A percentile compares a stretch with the other conserved stretches of the same genome.
These are phyloP conservation scores for Talinum fruticosum DNA, from an alignment of 148 eudicot species.

Conservation along the genomic window DNA sequence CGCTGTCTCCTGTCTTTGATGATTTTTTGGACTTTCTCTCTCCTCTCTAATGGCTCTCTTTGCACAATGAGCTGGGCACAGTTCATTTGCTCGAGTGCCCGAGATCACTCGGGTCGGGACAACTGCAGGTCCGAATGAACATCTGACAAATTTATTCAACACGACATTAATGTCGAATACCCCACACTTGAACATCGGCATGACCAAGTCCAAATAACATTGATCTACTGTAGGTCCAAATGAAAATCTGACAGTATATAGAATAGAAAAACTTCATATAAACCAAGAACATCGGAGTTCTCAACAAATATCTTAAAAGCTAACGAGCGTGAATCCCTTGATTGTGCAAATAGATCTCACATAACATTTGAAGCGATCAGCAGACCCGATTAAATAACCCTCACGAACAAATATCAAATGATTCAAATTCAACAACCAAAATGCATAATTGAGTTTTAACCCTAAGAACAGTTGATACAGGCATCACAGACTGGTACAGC, in stretches of 20 bases:
- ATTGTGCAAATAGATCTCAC: background rate
- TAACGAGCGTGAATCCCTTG: background rate
- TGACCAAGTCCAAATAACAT: too few relatives aligned
- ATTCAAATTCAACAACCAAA: constrained; percentile 4
- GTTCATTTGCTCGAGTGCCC: too few relatives aligned
- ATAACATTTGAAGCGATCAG: background rate
- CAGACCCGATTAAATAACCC: background rate
- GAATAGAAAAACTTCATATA: background rate
- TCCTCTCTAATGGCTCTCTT: background rate
- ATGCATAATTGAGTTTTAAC: background rate
- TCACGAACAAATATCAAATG: background rate
- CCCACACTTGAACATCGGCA: too few relatives aligned
- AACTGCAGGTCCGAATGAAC: too few relatives aligned
- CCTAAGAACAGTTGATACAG: constrained; percentile 9
- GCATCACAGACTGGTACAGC: background rate
- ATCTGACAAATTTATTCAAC: too few relatives aligned
- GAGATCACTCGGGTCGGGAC: too few relatives aligned
- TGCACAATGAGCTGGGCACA: too few relatives aligned
- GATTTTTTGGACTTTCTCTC: background rate
- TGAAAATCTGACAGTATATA: too few relatives aligned
- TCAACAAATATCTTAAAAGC: background rate
- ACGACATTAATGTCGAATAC: too few relatives aligned
- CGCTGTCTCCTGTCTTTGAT: background rate
- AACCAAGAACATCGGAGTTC: background rate
- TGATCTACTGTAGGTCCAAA: too few relatives aligned